Conservation (phyloP, 345 rosid species). For the Dipteronia dyeriana region DNA sequence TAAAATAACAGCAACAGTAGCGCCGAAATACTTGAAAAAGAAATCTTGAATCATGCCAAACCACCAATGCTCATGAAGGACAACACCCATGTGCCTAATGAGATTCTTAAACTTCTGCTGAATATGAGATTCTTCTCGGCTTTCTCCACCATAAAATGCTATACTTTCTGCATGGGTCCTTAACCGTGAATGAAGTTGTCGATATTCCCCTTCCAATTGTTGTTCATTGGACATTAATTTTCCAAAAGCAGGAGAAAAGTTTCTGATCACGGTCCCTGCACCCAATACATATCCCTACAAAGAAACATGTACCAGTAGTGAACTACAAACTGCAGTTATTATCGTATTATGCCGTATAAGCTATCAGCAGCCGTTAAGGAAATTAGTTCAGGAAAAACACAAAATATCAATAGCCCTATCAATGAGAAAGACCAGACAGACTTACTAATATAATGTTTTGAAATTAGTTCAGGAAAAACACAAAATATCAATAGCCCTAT, state of each 20-base stretch:
- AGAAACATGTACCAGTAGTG: conserved; percentile 24
- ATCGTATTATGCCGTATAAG: conserved; percentile 2
- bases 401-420: background rate
- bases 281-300: conserved; percentile 86
- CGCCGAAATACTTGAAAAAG: conserved; percentile 92
- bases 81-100: conserved; percentile 67
- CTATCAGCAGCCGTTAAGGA: conserved; percentile 8
- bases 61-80: conserved; percentile 99
- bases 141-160: conserved; percentile 97
- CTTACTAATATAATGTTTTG: conserved; percentile 90
- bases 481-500: background rate
- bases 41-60: conserved; percentile 99
- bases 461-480: background rate
- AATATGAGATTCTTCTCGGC: conserved; percentile 85
- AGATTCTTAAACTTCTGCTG: conserved; percentile 81
- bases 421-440: conserved; percentile 13
- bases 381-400: background rate
- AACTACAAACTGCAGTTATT: conserved; percentile 10
- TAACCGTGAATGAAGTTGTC: conserved; percentile 92
- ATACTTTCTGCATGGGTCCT: conserved; percentile 99
- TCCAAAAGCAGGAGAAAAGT: conserved; percentile 95
- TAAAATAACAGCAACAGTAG: conserved; percentile 90
- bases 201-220: conserved; percentile 97
- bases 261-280: conserved; percentile 82
- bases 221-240: conserved; percentile 91